Evolutionary conservation across 306 rosid genomes (phyloP).

Genomic region (Gynostemma pentaphyllum): DNA sequence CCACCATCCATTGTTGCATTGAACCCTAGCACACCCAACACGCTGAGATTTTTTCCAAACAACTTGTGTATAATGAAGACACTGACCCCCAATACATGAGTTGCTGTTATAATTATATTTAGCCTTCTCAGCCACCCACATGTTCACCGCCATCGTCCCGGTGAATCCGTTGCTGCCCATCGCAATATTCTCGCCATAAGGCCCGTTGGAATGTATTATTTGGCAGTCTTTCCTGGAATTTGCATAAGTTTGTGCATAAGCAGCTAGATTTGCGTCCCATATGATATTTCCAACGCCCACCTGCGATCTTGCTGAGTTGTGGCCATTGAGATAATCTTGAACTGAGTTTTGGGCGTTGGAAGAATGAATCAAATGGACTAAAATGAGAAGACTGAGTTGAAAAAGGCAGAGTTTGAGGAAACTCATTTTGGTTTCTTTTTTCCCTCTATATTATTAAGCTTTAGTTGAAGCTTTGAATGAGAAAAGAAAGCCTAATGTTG

Average conservation of each 20-base stretch:
- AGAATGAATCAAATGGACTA: background rate
- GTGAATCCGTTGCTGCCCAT: conserved; percentile 5
- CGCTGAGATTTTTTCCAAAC: conserved; percentile 30
- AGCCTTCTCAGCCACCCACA: conserved; percentile 35
- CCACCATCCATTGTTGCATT: conserved; percentile 28
- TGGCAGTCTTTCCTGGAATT: conserved; percentile 13
- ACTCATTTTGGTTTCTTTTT: background rate
- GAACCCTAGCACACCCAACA: conserved; percentile 37
- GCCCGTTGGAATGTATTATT: conserved; percentile 11
- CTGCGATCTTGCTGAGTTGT: background rate
- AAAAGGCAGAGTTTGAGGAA: background rate
- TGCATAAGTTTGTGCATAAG: conserved; percentile 16
- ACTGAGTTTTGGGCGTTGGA: background rate
- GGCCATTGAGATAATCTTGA: background rate
- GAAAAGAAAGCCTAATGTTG: no score
- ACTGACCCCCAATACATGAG: conserved; percentile 19
- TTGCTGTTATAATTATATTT: conserved; percentile 27
- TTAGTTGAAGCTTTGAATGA: no score
- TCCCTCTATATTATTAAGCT: no score
- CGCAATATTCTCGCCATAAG: conserved; percentile 14
- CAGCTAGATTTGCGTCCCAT: conserved; percentile 13
- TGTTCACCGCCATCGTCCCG: conserved; percentile 16
- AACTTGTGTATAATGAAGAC: conserved; percentile 43
- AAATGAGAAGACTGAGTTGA: background rate
- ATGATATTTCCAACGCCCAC: background rate